Evolutionary conservation across 495 filamentous ascomycete genomes (phyloP), one percentile per base, ranked within the genome.

Genomic region (Achaetomiella virescens): DNA sequence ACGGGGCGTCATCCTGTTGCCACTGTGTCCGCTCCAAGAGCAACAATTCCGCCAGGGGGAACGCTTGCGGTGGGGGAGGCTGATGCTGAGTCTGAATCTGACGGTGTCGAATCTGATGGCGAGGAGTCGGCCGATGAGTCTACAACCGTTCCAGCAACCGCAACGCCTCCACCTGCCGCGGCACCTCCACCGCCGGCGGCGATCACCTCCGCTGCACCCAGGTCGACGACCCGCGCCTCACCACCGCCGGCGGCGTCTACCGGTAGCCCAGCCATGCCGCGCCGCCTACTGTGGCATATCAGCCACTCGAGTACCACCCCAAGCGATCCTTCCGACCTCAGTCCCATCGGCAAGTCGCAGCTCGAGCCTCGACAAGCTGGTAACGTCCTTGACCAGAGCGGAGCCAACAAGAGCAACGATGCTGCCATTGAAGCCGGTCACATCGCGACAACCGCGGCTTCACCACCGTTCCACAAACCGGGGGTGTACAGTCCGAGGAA

Each of bases 51-150:
- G 1, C 24, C 42, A 17, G 55, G 46, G 7, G 50, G 17, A 20
- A 50, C 38, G 1, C n/a, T 50, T 4, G 51, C 33, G 10, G 59
- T 29, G 17, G 54, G 20, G 14, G 49, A 20, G 14, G 37, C 9
- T 5, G 49, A 20, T 3, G 27, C 49, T 3, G 58, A 44, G 0
- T 31, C 52, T 10, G 57, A 40, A 7, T 31, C 48, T 1, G 48
- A 48, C 11, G 46, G 46, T 9, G 22, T 50, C 21, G 52, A 55
- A 10, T 50, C 53, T 5, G 47, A 51, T 18, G 55, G 46, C 0
- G 43, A 45, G 1, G 44, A 54, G 29, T 41, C 52, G 2, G 52
- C 14, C 0, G 17, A 33, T 14, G 58, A 52, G 12, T 33, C 42
- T 14, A 52, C 37, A 3, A 15, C 47, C 29, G 18, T 47, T 14